phyloP scores from a whole-genome alignment of 176 grass and related monocot species.

The Thalia dealbata region DNA sequence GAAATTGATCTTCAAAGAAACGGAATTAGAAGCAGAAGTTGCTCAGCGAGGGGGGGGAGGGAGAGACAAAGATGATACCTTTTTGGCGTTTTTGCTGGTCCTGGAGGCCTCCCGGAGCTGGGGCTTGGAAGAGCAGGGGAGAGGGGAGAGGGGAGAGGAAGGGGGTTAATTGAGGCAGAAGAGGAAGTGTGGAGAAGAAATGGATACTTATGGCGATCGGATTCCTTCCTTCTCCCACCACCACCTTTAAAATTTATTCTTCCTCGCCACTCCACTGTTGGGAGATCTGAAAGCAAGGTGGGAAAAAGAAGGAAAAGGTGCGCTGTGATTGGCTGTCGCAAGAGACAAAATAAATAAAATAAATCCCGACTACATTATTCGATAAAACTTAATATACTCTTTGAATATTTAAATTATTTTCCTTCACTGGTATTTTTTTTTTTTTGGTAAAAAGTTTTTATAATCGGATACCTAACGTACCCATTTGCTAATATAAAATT shows the following conservation, averaged over 20 bases:
- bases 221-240: neutral
- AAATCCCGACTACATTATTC: too few species aligned
- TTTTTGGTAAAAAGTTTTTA: too few species aligned
- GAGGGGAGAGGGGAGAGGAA: too few species aligned
- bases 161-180: neutral
- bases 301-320: neutral
- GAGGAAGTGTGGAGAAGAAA: neutral
- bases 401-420: too few species aligned
- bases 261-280: neutral
- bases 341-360: neutral
- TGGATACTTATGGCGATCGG: neutral
- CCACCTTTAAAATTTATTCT: neutral
- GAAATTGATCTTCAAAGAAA: neutral
- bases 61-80: neutral
- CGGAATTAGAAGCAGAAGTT: neutral
- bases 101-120: too few species aligned
- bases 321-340: neutral
- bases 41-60: neutral
- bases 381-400: too few species aligned
- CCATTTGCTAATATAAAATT: too few species aligned
- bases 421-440: too few species aligned
- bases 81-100: neutral
- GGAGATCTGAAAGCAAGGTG: neutral
- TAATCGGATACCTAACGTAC: too few species aligned
- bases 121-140: neutral